These are phyloP conservation scores for Forsythia suspensa DNA, from an alignment of 257 asterid species.

Conservation along the genomic window DNA sequence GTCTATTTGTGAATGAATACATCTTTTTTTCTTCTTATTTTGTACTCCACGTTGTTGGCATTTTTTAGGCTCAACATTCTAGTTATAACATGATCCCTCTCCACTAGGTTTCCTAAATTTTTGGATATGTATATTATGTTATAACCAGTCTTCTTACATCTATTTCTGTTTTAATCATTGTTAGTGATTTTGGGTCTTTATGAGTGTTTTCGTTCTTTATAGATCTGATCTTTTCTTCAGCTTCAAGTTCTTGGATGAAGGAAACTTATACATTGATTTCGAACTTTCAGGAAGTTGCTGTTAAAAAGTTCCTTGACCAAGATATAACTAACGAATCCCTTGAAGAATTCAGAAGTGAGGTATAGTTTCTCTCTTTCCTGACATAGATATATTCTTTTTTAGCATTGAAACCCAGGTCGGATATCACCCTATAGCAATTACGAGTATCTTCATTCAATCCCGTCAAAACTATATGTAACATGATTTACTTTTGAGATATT, in stretches of 20 bases:
- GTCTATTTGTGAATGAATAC: background rate
- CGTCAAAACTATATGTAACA: background rate
- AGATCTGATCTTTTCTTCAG: conserved; percentile 11
- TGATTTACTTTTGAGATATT: background rate
- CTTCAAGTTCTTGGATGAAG: conserved; percentile 22
- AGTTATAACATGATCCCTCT: background rate
- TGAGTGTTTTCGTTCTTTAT: conserved; percentile 2
- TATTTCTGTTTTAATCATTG: background rate
- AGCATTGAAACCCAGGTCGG: conserved; percentile 19
- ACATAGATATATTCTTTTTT: background rate
- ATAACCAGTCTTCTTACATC: background rate
- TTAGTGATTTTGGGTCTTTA: conserved; percentile 4
- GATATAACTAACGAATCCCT: conserved; percentile 86
- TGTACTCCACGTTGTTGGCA: background rate
- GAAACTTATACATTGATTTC: conserved; percentile 29
- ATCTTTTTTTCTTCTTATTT: background rate
- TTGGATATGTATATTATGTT: background rate
- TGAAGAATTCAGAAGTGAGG: conserved; percentile 97
- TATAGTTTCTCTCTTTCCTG: conserved; percentile 31
- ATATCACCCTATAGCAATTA: background rate
- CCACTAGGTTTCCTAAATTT: background rate
- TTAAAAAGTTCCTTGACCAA: conserved; percentile 92
- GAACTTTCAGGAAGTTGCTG: conserved; percentile 87
- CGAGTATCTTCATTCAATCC: background rate
- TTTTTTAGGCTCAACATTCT: background rate